Base-by-base conservation (phyloP, 1,139 yeast species). In the Kurtzmaniella natalensis region DNA sequence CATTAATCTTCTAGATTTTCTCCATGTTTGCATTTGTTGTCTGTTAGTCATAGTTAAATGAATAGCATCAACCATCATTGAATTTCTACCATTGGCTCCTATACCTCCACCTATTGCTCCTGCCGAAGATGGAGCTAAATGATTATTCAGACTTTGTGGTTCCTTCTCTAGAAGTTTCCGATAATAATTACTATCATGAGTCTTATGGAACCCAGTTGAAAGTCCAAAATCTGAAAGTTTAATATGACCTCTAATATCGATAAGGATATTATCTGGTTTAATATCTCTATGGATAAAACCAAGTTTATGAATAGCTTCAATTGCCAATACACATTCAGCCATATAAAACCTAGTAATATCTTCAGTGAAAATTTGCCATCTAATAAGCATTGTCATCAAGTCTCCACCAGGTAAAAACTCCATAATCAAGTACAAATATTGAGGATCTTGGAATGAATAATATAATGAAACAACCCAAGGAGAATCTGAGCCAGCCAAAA, bases 21-120 rank as follows among this genome's bases (percentile, higher is more conserved):
- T 78, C 99, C 98, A 92, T 0, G 99, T 92, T 59, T 94, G 95
- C 72, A 94, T 88, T 58, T 92, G 97, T 57, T 92, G 96, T 47
- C 97, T 75, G 55, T 89, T 89, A 11, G 96, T 83, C 81, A 94
- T 87, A 4, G 98, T 92, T 59, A 92, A 69, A 56, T 87, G 94
- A 51, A 92, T 92, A 1, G 96, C 92, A 57, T 94, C 98, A 31
- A 88, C 95, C 79, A 83, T 77, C 77, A 86, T 81, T 5, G 94
- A 81, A 54, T 87, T 88, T 42, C 96, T 70, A 10, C 53, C 53
- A 9, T 46, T 43, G 11, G 28, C 33, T 32, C 34, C 22, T 50
- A 35, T 25, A 32, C 35, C 37, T 18, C 42, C 50, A 35, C 42
- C 49, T 35, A 43, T 40, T 20, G 38, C 41, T 33, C 38, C 57